Conservation (phyloP, 1,284 basidiomycete species). For the Rugosomyces carneus region DNA sequence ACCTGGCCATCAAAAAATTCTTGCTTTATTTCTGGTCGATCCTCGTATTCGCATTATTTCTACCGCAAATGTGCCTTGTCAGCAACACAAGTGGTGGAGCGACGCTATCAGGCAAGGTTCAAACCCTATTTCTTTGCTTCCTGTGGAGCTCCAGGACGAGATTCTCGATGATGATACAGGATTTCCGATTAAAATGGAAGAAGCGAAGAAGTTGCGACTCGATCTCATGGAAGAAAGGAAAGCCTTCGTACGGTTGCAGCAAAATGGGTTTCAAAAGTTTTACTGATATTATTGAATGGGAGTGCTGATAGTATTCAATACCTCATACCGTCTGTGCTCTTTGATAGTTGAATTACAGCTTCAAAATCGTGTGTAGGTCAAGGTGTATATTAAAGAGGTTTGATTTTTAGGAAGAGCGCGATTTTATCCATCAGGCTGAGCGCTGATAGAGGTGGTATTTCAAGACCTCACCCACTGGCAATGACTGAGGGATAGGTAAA, state of each 20-base stretch:
- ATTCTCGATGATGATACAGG: slow-evolving; percentile 12
- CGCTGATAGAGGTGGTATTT: no score
- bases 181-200: slow-evolving; percentile 1
- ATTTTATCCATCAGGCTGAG: no score
- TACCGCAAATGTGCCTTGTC: slow-evolving; percentile 38
- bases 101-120: slow-evolving; percentile 4
- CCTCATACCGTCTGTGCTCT: no score
- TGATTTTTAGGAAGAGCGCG: no score
- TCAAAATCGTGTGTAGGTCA: no score
- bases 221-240: slow-evolving; percentile 29
- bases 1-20: slow-evolving; percentile 42
- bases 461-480: no score
- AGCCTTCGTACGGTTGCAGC: slow-evolving; percentile 17
- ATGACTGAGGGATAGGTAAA: no score
- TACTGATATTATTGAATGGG: no score
- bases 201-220: slow-evolving; percentile 25
- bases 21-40: slow-evolving; percentile 46
- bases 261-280: slow-evolving; percentile 11
- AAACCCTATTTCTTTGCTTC: slow-evolving; percentile 12
- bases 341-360: no score
- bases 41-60: slow-evolving; percentile 34
- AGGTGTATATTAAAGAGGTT: no score
- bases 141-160: slow-evolving; percentile 20
- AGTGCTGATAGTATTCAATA: no score
- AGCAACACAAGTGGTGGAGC: slow-evolving; percentile 24